These are phyloP conservation scores for Nakaseomyces uthaithaninus DNA, from an alignment of 1,139 yeast genomes.

Conservation along the genomic window DNA sequence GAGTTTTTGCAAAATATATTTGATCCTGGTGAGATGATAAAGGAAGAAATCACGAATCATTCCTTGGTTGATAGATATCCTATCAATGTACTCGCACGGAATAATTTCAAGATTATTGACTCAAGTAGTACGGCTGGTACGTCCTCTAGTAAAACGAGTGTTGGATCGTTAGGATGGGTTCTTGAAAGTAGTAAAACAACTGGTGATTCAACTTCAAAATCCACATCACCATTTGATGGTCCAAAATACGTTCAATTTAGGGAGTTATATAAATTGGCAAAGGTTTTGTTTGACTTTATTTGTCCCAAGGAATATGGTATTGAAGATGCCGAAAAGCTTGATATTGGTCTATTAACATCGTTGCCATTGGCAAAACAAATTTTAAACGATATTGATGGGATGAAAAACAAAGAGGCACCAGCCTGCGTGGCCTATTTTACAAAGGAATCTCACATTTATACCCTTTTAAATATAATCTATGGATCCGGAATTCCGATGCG, in stretches of 20 bases:
- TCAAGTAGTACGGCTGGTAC: constrained; percentile 12
- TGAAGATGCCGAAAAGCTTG: constrained; percentile 88
- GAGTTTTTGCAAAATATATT: constrained; percentile 79
- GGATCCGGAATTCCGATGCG: constrained; percentile 94
- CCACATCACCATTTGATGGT: constrained; percentile 65
- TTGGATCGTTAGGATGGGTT: constrained; percentile 73
- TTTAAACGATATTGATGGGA: constrained; percentile 66
- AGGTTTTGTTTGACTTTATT: constrained; percentile 90
- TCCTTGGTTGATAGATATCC: constrained; percentile 72
- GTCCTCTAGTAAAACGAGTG: constrained; percentile 36
- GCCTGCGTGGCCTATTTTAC: constrained; percentile 88
- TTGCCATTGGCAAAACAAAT: constrained; percentile 90
- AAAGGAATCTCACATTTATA: constrained; percentile 94
- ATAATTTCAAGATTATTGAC: constrained; percentile 48
- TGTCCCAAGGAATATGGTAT: constrained; percentile 99
- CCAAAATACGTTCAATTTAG: constrained; percentile 72
- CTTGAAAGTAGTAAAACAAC: constrained; percentile 43
- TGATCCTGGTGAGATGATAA: constrained; percentile 50
- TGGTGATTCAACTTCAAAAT: constrained; percentile 30
- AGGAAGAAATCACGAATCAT: constrained; percentile 50
- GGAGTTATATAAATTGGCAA: constrained; percentile 81
- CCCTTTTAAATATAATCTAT: constrained; percentile 79
- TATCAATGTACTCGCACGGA: constrained; percentile 69
- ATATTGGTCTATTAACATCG: constrained; percentile 89
- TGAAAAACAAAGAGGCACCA: constrained; percentile 70